Evolutionary conservation across 306 rosid species (phyloP), one percentile per base, ranked within the genome.

Genomic region (Astragalus membranaceus): DNA sequence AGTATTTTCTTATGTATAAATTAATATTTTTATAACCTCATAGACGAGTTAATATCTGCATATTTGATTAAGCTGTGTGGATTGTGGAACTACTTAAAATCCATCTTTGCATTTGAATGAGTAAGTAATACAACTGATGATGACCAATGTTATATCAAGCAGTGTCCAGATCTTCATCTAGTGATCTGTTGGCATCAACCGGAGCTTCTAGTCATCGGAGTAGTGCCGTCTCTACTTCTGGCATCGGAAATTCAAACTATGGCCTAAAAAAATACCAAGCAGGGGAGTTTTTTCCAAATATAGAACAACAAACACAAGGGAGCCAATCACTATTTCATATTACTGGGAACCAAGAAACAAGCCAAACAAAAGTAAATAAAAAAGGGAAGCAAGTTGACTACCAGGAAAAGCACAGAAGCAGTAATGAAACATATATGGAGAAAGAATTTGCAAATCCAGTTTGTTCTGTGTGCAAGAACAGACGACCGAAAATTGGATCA

Each of bases 381-480:
- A 72, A 42, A 47, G 72, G 23, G 53, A 43, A 13, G 37, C 53
- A 50, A 20, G 30, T 51, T 23, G 60, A 64, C 7, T 5, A 65
- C 7, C 53, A 61, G 17, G 62, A 56, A 10, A 57, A 65, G 36
- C 68, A 65, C 32, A 33, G 64, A 10, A 52, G 53, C 12, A 47
- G 16, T 5, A 46, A 53, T 53, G 83, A 74, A 73, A 54, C n/a
- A 73, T 49, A 2, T 48, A 20, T 55, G 69, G 80, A 75, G 48
- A 86, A 77, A 46, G 88, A 79, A 5, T 72, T 80, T 37, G 15
- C 39, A 41, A 66, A 78, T 60, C 66, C 88, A 32, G 32, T 69
- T 5, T 93, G 96, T 47, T 71, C 90, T 0, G 67, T 70, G 46
- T 93, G 98, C 83, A 64, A 81, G 3, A 90, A 85, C 17, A 76